Evolutionary conservation across 805 yeast genomes (phyloP).

Genomic region (Blastobotrys muscicola): DNA sequence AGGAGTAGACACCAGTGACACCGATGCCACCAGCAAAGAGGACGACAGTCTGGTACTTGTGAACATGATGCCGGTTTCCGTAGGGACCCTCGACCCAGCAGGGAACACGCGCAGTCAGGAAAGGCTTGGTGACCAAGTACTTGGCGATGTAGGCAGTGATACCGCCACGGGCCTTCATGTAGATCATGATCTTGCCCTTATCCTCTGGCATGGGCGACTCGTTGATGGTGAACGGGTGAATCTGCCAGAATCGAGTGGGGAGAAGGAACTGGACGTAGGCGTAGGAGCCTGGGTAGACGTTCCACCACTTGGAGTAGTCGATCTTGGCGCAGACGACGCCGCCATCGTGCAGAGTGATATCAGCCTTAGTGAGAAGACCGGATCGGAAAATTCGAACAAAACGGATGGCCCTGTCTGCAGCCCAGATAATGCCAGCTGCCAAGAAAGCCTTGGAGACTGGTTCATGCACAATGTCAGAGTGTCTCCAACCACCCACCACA

Average conservation of each 20-base stretch:
- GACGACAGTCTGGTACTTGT: slow-evolving; percentile 31
- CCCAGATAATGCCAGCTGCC: slow-evolving; percentile 58
- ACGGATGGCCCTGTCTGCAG: slow-evolving; percentile 51
- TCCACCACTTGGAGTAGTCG: slow-evolving; percentile 37
- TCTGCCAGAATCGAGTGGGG: slow-evolving; percentile 51
- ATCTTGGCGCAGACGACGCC: slow-evolving; percentile 19
- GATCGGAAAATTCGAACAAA: slow-evolving; percentile 43
- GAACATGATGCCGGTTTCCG: slow-evolving; percentile 36
- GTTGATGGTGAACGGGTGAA: slow-evolving; percentile 57
- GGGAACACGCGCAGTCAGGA: slow-evolving; percentile 1
- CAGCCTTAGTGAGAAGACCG: slow-evolving; percentile 36
- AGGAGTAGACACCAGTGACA: slow-evolving; percentile 42
- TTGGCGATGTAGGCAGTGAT: slow-evolving; percentile 4
- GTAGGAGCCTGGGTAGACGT: slow-evolving; percentile 44
- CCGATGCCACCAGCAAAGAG: slow-evolving; percentile 55
- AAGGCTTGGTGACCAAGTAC: slow-evolving; percentile 1
- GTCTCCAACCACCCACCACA: slow-evolving; percentile 50
- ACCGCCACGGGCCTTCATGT: slow-evolving; percentile 13
- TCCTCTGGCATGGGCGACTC: slow-evolving; percentile 11
- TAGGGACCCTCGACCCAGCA: slow-evolving; percentile 58
- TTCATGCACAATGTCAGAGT: slow-evolving; percentile 21
- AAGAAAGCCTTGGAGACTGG: slow-evolving; percentile 30
- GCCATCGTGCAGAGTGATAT: slow-evolving; percentile 4
- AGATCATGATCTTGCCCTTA: slow-evolving; percentile 10
- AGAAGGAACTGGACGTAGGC: slow-evolving; percentile 49